A percentile compares a stretch with the other conserved stretches of the same genome.
phyloP scores from a whole-genome alignment of 75 land plant genomes.

The Selaginella moellendorffii region DNA sequence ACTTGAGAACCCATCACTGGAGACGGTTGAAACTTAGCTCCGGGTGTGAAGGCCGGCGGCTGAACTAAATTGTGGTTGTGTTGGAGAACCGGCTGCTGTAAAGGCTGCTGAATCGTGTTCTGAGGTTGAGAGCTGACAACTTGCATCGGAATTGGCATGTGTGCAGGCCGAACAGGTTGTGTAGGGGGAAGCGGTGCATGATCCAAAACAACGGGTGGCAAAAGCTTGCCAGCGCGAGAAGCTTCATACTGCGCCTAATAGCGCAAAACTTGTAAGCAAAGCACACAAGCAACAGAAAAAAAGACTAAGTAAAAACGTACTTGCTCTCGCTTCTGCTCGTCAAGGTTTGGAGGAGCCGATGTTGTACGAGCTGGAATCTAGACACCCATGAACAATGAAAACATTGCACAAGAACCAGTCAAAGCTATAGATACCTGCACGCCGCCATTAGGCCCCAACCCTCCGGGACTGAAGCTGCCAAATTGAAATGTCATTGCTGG shows the following conservation, averaged over 20 bases:
- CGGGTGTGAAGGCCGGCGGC: constrained; percentile 12
- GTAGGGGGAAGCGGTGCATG: not conserved
- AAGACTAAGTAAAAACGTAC: constrained; percentile 24
- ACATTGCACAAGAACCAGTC: not conserved
- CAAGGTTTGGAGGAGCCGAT: constrained; percentile 90
- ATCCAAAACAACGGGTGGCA: not conserved
- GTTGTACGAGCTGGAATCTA: constrained; percentile 39
- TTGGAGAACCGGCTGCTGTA: not conserved
- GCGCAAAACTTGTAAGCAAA: not conserved
- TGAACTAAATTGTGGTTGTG: constrained; percentile 16
- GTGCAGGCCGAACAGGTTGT: not conserved
- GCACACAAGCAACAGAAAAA: too few relatives aligned
- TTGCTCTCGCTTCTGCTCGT: constrained; percentile 85
- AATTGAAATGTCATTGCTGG: constrained; percentile 20
- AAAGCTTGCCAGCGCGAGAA: not conserved
- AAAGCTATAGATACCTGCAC: constrained; percentile 10
- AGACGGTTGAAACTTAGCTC: constrained; percentile 15
- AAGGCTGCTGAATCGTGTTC: not conserved
- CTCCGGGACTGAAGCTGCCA: constrained; percentile 45
- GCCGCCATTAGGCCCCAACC: constrained; percentile 10
- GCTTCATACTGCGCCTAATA: not conserved
- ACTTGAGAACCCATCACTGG: constrained; percentile 40
- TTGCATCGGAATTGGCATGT: not conserved
- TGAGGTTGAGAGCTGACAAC: not conserved
- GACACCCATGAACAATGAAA: constrained; percentile 1